Evolutionary conservation across 2,329 filamentous ascomycete species (phyloP).

Genomic region (Colletotrichum aenigma): DNA sequence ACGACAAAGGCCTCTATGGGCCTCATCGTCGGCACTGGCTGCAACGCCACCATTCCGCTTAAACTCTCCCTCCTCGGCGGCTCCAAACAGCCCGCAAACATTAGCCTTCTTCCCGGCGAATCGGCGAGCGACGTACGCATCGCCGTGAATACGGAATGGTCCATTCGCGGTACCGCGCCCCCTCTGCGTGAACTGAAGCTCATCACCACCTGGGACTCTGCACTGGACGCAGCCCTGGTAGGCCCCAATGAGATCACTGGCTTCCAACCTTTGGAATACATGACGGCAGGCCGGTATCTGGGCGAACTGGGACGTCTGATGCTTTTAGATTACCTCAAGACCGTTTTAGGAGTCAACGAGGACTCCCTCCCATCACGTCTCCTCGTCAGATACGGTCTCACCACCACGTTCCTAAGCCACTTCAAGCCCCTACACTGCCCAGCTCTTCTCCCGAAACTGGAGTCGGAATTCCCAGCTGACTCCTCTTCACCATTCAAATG

Average conservation of each 20-base stretch:
- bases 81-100: constrained; percentile 60
- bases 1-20: constrained; percentile 74
- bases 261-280: constrained; percentile 84
- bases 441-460: constrained; percentile 51
- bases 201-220: constrained; percentile 73
- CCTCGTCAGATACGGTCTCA: constrained; percentile 64
- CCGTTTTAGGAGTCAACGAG: constrained; percentile 39
- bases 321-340: constrained; percentile 67
- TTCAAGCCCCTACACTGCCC: constrained; percentile 44
- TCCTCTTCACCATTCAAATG: constrained; percentile 58
- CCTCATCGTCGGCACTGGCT: constrained; percentile 81
- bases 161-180: constrained; percentile 75
- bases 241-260: constrained; percentile 70
- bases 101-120: constrained; percentile 53
- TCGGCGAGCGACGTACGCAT: constrained; percentile 62
- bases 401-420: constrained; percentile 76
- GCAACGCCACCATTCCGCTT: constrained; percentile 81
- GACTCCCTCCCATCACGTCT: constrained; percentile 60
- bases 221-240: constrained; percentile 71
- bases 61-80: constrained; percentile 65
- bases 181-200: constrained; percentile 68
- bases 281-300: constrained; percentile 80
- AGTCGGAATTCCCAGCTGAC: constrained; percentile 55
- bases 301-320: constrained; percentile 77
- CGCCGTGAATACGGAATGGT: constrained; percentile 85